These are phyloP conservation scores for Bullera alba DNA, from an alignment of 768 basidiomycete genomes.

Conservation along the genomic window DNA sequence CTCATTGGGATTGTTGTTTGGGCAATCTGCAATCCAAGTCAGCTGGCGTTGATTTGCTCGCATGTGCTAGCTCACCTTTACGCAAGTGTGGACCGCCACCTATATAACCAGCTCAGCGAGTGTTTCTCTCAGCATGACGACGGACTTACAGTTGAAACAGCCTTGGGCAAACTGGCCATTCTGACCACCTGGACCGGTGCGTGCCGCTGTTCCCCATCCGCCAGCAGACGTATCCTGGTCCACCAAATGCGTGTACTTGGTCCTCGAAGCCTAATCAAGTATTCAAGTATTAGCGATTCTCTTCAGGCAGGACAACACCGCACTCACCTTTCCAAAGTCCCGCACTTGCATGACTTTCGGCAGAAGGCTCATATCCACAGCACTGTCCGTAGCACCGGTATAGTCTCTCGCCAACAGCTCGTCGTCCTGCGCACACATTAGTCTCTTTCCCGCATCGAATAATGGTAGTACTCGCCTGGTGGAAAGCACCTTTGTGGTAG, in stretches of 20 bases:
- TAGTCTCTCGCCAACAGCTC: conserved; percentile 79
- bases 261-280: conserved; percentile 50
- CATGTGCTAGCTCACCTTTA: conserved; percentile 57
- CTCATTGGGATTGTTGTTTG: conserved; percentile 32
- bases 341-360: conserved; percentile 96
- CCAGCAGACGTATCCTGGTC: conserved; percentile 80
- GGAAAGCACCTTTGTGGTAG: conserved; percentile 99
- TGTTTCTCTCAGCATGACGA: neutral
- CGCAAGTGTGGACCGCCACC: conserved; percentile 83
- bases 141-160: conserved; percentile 67
- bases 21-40: conserved; percentile 32
- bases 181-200: conserved; percentile 14
- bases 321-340: conserved; percentile 58
- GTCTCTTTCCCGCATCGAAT: neutral
- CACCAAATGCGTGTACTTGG: conserved; percentile 91
- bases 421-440: conserved; percentile 57
- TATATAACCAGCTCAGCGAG: neutral
- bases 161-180: conserved; percentile 48
- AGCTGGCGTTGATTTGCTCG: neutral
- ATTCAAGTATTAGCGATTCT: neutral
- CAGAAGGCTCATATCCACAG: conserved; percentile 76
- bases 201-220: conserved; percentile 36
- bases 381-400: conserved; percentile 81
- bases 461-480: conserved; percentile 58
- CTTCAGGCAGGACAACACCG: neutral